Evolutionary conservation across 306 rosid species (phyloP), one percentile per base, ranked within the genome.

Genomic region (Astragalus glycyphyllos): DNA sequence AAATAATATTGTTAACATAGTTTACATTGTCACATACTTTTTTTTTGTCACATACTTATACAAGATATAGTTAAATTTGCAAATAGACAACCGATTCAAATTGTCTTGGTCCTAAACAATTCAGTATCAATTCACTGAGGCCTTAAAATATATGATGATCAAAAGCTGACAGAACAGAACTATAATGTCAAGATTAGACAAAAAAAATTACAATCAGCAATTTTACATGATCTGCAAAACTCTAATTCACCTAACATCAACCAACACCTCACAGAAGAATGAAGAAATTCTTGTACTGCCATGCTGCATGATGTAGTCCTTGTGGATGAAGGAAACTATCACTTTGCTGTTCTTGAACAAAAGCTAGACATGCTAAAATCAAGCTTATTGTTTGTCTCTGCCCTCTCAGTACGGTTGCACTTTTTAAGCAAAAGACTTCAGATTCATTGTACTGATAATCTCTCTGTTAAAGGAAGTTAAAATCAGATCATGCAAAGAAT

Each of bases 381-480:
- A 20, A 20, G 23, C 23, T 20, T 20, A 49, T 32, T 32, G 74
- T 60, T 14, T 38, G 59, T 17, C 60, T 38, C 6, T 7, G 45
- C 6, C 72, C 48, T 77, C 53, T 26, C 14, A 66, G 34, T 5
- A n/a, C 20, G 67, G 53, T 56, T 65, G 48, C 44, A 16, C 56
- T 71, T 77, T 73, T 68, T 67, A 81, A 49, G 54, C 70, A 57
- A 23, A 46, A 46, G 55, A 50, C 37, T 29, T 76, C 79, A 71
- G 62, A 47, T 68, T 46, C 76, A 42, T 79, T 79, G 86, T 58
- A 85, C 70, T 0, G 97, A 91, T 73, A 91, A 73, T 79, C 97
- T 84, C 80, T 91, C 97, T 91, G 93, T 72, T 42, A 42, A 10
- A 7, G 20, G 38, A 29, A 57, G 56, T 13, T 46, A 54, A 80